These are phyloP conservation scores for Boletus huronensis DNA, from an alignment of 768 basidiomycete species.

Conservation along the genomic window DNA sequence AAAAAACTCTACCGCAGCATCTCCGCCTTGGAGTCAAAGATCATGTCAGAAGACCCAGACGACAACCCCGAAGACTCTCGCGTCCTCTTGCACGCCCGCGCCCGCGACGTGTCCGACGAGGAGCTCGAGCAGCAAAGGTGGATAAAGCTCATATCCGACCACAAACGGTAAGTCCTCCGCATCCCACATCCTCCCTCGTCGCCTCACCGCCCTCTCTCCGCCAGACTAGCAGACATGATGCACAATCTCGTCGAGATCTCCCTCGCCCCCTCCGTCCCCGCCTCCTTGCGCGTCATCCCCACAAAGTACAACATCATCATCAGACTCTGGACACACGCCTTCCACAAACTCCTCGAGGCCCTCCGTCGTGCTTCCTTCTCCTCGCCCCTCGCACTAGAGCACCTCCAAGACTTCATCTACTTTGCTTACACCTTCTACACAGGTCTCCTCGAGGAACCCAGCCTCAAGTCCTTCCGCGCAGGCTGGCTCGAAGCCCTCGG, in stretches of 20 bases:
- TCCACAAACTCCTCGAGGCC: conserved; percentile 86
- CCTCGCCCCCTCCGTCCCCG: conserved; percentile 81
- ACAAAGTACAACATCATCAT: conserved; percentile 94
- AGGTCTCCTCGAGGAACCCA: conserved; percentile 78
- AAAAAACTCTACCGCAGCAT: conserved; percentile 84
- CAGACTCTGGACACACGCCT: conserved; percentile 88
- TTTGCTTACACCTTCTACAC: conserved; percentile 96
- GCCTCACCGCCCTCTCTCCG: too few species aligned
- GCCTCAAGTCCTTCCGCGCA: conserved; percentile 62
- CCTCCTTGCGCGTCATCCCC: conserved; percentile 85
- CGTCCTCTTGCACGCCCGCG: conserved; percentile 34
- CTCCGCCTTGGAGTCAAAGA: conserved; percentile 70
- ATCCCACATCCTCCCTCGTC: background rate
- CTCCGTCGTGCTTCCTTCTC: conserved; percentile 81
- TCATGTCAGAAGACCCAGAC: conserved; percentile 58
- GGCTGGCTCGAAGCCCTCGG: conserved; percentile 97
- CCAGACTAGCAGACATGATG: conserved; percentile 87
- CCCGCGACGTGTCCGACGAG: conserved; percentile 39
- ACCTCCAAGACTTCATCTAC: conserved; percentile 91
- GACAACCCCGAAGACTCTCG: conserved; percentile 46
- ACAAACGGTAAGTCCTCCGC: conserved; percentile 69
- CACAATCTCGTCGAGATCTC: conserved; percentile 86
- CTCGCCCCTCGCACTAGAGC: conserved; percentile 69
- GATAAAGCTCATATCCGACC: conserved; percentile 65
- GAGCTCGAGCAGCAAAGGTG: conserved; percentile 76